phyloP scores from a whole-genome alignment of 441 rosid genomes.

The Rhodomyrtus psidioides region DNA sequence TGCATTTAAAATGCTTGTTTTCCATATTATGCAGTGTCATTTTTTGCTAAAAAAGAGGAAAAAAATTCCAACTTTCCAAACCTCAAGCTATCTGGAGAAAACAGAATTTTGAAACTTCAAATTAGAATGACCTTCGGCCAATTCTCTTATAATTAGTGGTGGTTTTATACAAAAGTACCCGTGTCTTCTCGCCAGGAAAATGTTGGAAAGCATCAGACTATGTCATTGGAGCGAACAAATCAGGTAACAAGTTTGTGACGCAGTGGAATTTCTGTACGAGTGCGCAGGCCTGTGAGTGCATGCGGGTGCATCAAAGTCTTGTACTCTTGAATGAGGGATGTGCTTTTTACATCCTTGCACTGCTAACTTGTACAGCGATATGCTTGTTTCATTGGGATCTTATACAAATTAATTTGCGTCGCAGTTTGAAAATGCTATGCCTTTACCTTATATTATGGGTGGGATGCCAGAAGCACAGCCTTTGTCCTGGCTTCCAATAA shows the following conservation, averaged over 20 bases:
- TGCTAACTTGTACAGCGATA: neutral
- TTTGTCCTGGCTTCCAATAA: conserved; percentile 62
- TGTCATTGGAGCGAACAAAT: neutral
- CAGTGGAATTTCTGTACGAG: neutral
- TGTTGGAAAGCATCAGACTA: neutral
- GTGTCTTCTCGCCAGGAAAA: neutral
- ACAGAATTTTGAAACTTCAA: neutral
- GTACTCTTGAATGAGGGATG: neutral
- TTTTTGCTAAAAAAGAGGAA: neutral
- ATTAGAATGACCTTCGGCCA: neutral
- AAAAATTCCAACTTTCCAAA: neutral
- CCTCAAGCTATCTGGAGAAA: neutral
- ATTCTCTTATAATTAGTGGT: neutral
- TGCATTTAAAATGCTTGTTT: neutral
- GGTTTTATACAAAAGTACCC: neutral
- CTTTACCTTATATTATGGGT: conserved; percentile 44
- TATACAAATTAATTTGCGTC: neutral
- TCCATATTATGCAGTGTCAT: neutral
- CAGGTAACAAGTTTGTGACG: neutral
- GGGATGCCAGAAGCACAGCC: conserved; percentile 57
- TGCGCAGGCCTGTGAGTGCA: neutral
- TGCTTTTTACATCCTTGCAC: neutral
- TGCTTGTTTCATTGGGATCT: neutral
- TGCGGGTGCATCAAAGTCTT: neutral
- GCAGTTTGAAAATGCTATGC: conserved; percentile 60